Conservation (phyloP, 2,329 filamentous ascomycete species). For the Stemphylium vesicarium region DNA sequence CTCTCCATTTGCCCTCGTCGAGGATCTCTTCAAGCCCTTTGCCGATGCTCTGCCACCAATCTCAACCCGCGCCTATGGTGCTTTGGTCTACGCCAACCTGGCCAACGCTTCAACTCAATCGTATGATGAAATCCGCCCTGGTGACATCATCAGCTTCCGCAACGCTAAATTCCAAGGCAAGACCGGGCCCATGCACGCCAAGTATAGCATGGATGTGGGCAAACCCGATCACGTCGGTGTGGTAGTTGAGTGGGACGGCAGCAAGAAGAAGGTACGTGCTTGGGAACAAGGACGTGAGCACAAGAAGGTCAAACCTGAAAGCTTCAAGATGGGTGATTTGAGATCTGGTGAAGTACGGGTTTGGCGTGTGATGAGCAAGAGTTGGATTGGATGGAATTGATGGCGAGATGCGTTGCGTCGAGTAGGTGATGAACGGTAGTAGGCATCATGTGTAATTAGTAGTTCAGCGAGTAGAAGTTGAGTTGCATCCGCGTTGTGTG, state of each 20-base stretch:
- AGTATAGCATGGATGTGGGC: slow-evolving; percentile 87
- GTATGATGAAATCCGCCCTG: slow-evolving; percentile 89
- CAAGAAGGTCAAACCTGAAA: slow-evolving; percentile 92
- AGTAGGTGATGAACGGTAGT: not conserved
- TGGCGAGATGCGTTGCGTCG: not conserved
- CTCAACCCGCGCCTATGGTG: slow-evolving; percentile 88
- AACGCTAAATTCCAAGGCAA: slow-evolving; percentile 96
- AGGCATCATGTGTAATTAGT: not conserved
- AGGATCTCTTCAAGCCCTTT: slow-evolving; percentile 77
- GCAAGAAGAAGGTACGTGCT: slow-evolving; percentile 93
- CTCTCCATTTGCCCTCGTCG: slow-evolving; percentile 76
- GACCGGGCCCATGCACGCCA: slow-evolving; percentile 92
- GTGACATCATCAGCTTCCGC: slow-evolving; percentile 90
- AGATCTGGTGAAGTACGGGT: slow-evolving; percentile 95
- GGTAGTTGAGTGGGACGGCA: slow-evolving; percentile 96
- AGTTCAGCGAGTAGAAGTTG: not conserved
- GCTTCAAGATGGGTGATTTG: slow-evolving; percentile 90
- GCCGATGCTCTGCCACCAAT: slow-evolving; percentile 79
- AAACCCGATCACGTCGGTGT: slow-evolving; percentile 88
- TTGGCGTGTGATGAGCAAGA: slow-evolving; percentile 91
- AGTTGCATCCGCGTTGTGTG: too few species aligned
- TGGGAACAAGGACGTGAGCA: slow-evolving; percentile 96
- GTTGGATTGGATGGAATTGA: slow-evolving; percentile 82
- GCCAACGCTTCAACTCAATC: slow-evolving; percentile 91
- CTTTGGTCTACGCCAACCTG: slow-evolving; percentile 91